Conservation (phyloP, 208 protist genomes). For the Herpetomonas samuelpessoai region DNA sequence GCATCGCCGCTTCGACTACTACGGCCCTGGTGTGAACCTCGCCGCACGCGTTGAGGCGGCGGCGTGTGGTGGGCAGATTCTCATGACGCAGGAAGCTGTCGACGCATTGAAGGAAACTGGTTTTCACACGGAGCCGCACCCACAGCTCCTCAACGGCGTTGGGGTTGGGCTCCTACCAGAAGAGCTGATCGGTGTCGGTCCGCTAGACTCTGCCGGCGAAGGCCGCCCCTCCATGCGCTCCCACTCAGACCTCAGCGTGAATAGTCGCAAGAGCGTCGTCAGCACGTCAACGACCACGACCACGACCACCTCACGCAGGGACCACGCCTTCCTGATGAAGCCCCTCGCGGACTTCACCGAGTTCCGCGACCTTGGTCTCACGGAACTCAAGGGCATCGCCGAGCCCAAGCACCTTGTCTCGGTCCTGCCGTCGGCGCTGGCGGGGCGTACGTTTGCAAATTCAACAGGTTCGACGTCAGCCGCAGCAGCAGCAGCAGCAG, state of each 20-base stretch:
- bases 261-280: too few relatives aligned
- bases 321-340: conserved; percentile 3
- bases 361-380: conserved; percentile 18
- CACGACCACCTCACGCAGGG: too few relatives aligned
- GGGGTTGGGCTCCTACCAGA: conserved; percentile 1
- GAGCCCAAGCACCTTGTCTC: conserved; percentile 27
- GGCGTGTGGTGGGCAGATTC: conserved; percentile 6
- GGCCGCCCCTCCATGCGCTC: too few relatives aligned
- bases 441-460: conserved; percentile 14
- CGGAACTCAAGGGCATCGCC: conserved; percentile 20
- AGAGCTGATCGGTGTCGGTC: too few relatives aligned
- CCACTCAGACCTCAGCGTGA: too few relatives aligned
- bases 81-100: conserved; percentile 8
- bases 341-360: background rate
- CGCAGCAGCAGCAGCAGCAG: too few relatives aligned
- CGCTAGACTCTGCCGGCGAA: too few relatives aligned
- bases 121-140: conserved; percentile 1
- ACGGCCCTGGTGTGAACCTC: conserved; percentile 21
- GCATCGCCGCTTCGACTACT: conserved; percentile 69
- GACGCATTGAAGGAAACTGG: conserved; percentile 7
- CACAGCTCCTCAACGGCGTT: background rate
- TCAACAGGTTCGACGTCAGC: too few relatives aligned
- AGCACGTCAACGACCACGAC: too few relatives aligned
- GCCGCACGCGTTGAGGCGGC: conserved; percentile 16
- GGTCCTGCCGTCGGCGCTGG: conserved; percentile 19